phyloP scores from a whole-genome alignment of 1,139 yeast genomes.

The Kluyveromyces sp. region DNA sequence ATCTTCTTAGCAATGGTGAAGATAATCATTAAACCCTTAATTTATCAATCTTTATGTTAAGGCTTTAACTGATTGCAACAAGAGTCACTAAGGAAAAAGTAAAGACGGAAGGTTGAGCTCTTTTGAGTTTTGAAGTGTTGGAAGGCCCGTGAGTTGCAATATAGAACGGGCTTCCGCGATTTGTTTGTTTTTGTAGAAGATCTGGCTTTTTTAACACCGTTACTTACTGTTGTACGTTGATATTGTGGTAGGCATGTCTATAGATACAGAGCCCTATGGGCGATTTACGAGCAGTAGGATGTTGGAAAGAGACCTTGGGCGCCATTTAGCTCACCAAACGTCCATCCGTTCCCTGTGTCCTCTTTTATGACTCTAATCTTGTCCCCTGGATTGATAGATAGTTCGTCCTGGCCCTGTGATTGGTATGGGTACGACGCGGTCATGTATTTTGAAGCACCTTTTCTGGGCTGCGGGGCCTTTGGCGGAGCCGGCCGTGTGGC shows the following conservation, averaged over 20 bases:
- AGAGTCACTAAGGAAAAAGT: too few species aligned
- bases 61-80: too few species aligned
- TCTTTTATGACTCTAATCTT: slow-evolving; percentile 59
- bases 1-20: not conserved
- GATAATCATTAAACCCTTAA: not conserved
- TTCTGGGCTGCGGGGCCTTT: slow-evolving; percentile 76
- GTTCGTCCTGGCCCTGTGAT: slow-evolving; percentile 80
- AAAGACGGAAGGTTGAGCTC: too few species aligned
- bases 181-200: not conserved
- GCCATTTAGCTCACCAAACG: slow-evolving; percentile 81
- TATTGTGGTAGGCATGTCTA: not conserved
- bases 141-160: too few species aligned
- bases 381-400: slow-evolving; percentile 69
- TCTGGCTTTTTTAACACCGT: not conserved
- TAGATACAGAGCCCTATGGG: not conserved
- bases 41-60: not conserved
- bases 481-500: slow-evolving; percentile 33
- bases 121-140: too few species aligned
- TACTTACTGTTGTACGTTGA: not conserved
- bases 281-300: slow-evolving; percentile 40
- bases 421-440: slow-evolving; percentile 72
- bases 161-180: too few species aligned
- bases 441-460: slow-evolving; percentile 39
- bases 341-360: slow-evolving; percentile 94
- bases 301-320: slow-evolving; percentile 74